These are phyloP conservation scores for Leccinum olivaceopallidum DNA, from an alignment of 768 basidiomycete species.

Conservation along the genomic window DNA sequence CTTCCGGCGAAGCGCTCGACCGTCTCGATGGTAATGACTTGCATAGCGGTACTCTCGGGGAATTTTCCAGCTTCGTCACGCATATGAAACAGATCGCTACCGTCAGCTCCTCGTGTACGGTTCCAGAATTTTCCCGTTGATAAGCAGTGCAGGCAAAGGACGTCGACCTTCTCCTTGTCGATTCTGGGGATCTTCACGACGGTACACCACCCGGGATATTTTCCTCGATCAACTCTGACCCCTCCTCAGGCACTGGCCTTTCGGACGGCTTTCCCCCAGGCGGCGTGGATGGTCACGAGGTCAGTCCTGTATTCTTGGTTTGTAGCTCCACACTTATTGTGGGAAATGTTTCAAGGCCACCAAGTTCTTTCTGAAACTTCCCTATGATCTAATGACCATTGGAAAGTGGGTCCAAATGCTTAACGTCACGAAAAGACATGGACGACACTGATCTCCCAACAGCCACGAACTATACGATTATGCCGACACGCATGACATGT, in stretches of 20 bases:
- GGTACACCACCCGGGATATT: constrained; percentile 34
- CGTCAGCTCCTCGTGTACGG: constrained; percentile 32
- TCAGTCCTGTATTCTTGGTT: constrained; percentile 28
- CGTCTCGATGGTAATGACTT: not conserved
- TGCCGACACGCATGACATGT: constrained; percentile 67
- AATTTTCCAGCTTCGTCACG: constrained; percentile 81
- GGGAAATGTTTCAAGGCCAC: not conserved
- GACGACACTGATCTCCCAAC: not conserved
- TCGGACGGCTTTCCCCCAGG: constrained; percentile 67
- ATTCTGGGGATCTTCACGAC: constrained; percentile 79
- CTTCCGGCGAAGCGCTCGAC: not conserved
- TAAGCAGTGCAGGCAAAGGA: constrained; percentile 49
- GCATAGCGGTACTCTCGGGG: constrained; percentile 64
- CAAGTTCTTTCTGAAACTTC: constrained; percentile 57
- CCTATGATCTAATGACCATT: constrained; percentile 82
- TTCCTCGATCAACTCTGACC: not conserved
- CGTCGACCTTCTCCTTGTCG: constrained; percentile 81
- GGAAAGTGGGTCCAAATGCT: constrained; percentile 61
- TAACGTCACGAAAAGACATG: not conserved
- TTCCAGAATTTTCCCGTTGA: constrained; percentile 2
- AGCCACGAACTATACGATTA: constrained; percentile 86
- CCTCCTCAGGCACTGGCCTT: constrained; percentile 59
- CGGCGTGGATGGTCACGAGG: constrained; percentile 68
- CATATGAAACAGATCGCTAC: constrained; percentile 79
- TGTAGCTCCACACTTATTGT: not conserved